Evolutionary conservation across 164 flowering plant species (phyloP).

Genomic region (Chloranthus sessilifolius): DNA sequence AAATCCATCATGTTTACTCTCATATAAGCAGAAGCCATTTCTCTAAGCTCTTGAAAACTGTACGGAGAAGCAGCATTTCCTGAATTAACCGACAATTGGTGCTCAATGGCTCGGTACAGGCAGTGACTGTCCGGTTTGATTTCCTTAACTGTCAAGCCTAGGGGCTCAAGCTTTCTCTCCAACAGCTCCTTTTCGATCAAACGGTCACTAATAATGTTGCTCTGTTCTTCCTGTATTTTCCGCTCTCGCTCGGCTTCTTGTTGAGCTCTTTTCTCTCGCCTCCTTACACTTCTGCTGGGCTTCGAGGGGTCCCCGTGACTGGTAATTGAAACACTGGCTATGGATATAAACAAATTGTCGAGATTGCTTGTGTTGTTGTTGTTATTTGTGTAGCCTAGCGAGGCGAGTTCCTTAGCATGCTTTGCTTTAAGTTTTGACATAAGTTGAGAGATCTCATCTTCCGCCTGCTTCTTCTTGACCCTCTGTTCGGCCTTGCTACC

Average conservation of each 20-base stretch:
- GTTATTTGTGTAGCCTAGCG: conserved; percentile 47
- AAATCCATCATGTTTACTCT: conserved; percentile 60
- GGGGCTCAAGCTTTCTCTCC: conserved; percentile 69
- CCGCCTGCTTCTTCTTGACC: conserved; percentile 92
- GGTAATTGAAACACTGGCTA: conserved; percentile 74
- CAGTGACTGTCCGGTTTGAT: conserved; percentile 96
- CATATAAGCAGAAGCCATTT: conserved; percentile 81
- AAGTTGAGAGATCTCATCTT: conserved; percentile 70
- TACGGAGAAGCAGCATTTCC: conserved; percentile 59
- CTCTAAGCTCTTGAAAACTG: conserved; percentile 60
- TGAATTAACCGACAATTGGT: conserved; percentile 56
- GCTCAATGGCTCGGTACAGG: conserved; percentile 83
- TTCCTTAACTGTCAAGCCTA: conserved; percentile 65
- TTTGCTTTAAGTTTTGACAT: conserved; percentile 67
- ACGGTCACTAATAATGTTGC: conserved; percentile 64
- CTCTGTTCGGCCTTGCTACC: conserved; percentile 99
- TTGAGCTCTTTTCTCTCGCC: conserved; percentile 82
- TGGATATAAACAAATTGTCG: conserved; percentile 67
- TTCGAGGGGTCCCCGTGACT: conserved; percentile 46
- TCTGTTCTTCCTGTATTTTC: conserved; percentile 84
- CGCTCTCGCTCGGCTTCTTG: conserved; percentile 87
- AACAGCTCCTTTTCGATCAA: conserved; percentile 58
- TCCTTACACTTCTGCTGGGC: conserved; percentile 66
- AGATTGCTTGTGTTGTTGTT: conserved; percentile 38
- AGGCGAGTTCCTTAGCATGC: conserved; percentile 79